Evolutionary conservation across 2,329 filamentous ascomycete species (phyloP).

Genomic region (Pyrenophora tritici-repentis): DNA sequence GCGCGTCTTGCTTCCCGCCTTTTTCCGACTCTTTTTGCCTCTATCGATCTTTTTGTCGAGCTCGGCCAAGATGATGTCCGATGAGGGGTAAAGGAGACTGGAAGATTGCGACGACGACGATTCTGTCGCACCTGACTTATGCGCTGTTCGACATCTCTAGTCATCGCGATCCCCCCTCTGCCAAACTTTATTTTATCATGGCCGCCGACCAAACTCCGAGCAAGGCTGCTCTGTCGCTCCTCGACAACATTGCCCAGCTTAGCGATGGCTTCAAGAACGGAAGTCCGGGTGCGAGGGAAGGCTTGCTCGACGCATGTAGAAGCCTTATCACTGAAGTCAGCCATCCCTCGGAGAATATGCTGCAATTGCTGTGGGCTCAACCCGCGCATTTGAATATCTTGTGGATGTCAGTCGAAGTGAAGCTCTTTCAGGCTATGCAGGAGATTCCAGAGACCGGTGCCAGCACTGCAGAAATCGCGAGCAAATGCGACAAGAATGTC

Average conservation of each 20-base stretch:
- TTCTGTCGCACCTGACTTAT: too few species aligned
- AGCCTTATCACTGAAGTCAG: conserved; percentile 31
- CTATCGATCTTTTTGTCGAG: not conserved
- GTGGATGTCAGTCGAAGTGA: conserved; percentile 28
- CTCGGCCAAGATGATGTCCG: not conserved
- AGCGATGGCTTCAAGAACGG: conserved; percentile 25
- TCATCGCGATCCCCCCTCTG: not conserved
- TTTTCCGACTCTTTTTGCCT: too few species aligned
- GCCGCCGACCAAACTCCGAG: not conserved
- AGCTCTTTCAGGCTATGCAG: conserved; percentile 30
- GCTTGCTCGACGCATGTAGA: conserved; percentile 24
- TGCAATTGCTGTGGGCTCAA: conserved; percentile 31
- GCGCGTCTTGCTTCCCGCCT: not conserved
- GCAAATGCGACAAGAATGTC: conserved; percentile 15
- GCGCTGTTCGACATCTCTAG: not conserved
- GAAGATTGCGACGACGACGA: not conserved
- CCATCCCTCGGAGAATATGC: conserved; percentile 30
- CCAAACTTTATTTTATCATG: conserved; percentile 1
- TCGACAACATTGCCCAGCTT: conserved; percentile 25
- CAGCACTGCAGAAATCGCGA: conserved; percentile 18
- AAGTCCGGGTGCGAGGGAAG: conserved; percentile 22
- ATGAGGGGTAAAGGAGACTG: not conserved
- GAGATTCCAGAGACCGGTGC: conserved; percentile 14
- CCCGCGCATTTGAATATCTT: conserved; percentile 26
- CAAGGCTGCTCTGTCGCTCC: conserved; percentile 22